Evolutionary conservation across 345 rosid genomes (phyloP).

Genomic region (Adansonia digitata): DNA sequence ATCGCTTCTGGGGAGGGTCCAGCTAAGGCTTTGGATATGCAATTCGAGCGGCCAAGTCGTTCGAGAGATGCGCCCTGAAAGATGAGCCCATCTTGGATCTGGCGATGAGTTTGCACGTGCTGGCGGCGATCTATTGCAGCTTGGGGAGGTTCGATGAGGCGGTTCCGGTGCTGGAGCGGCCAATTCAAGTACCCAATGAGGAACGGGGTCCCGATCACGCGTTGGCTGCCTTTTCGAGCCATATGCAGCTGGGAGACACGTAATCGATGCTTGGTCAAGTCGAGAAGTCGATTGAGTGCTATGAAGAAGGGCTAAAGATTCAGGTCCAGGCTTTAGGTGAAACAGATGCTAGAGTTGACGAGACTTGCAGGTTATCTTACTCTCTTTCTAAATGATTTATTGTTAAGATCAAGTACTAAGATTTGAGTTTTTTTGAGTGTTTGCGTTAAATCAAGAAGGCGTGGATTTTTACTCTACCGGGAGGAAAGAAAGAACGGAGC

Average conservation of each 20-base stretch:
- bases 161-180: conserved; percentile 75
- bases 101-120: conserved; percentile 93
- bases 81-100: conserved; percentile 86
- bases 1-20: conserved; percentile 97
- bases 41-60: conserved; percentile 80
- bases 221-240: conserved; percentile 85
- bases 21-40: conserved; percentile 85
- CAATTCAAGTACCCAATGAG: conserved; percentile 76
- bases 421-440: not conserved
- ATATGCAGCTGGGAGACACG: conserved; percentile 93
- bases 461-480: no score
- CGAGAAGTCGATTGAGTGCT: conserved; percentile 73
- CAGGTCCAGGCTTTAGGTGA: conserved; percentile 96
- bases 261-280: conserved; percentile 95
- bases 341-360: conserved; percentile 94
- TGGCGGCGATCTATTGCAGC: conserved; percentile 93
- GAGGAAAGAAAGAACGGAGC: no score
- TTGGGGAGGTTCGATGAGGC: conserved; percentile 94
- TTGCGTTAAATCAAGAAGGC: no score
- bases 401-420: not conserved
- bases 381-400: not conserved
- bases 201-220: conserved; percentile 75
- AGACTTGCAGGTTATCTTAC: conserved; percentile 83
- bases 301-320: conserved; percentile 87
- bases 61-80: conserved; percentile 73